Percentiles rank a stretch among this genome's conserved stretches.
Evolutionary conservation across 2,329 filamentous ascomycete species (phyloP).

Genomic region (Fusarium keratoplasticum): DNA sequence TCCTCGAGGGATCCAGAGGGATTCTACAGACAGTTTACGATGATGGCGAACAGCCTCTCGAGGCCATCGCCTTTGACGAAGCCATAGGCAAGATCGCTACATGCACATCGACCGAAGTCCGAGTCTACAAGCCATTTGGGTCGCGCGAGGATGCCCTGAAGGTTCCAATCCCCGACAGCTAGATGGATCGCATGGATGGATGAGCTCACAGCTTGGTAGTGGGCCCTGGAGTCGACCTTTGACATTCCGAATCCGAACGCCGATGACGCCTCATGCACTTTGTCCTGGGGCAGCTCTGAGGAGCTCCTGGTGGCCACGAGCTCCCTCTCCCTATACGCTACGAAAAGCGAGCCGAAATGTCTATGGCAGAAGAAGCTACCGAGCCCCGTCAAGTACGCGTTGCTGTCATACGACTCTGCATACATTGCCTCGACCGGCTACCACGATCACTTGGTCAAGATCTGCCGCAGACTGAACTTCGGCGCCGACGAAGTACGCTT

Average conservation of each 20-base stretch:
- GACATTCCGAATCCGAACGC: conserved; percentile 50
- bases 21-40: conserved; percentile 93
- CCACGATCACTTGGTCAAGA: conserved; percentile 86
- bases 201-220: conserved; percentile 57
- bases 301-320: conserved; percentile 85
- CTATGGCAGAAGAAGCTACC: conserved; percentile 83
- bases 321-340: conserved; percentile 76
- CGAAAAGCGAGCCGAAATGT: conserved; percentile 60
- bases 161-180: conserved; percentile 59
- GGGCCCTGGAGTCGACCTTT: conserved; percentile 73
- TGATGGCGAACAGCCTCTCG: conserved; percentile 75
- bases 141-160: conserved; percentile 78
- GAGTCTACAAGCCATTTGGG: conserved; percentile 82
- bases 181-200: not conserved
- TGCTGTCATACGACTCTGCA: conserved; percentile 86
- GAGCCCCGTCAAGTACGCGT: conserved; percentile 77
- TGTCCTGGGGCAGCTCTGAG: conserved; percentile 90
- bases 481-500: conserved; percentile 86
- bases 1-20: conserved; percentile 79
- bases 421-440: conserved; percentile 85
- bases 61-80: conserved; percentile 85
- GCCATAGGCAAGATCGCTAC: conserved; percentile 86
- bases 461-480: conserved; percentile 91
- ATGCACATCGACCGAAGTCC: conserved; percentile 73
- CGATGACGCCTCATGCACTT: conserved; percentile 53